phyloP scores from a whole-genome alignment of 2,329 filamentous ascomycete genomes.

The Neopestalotiopsis clavispora region DNA sequence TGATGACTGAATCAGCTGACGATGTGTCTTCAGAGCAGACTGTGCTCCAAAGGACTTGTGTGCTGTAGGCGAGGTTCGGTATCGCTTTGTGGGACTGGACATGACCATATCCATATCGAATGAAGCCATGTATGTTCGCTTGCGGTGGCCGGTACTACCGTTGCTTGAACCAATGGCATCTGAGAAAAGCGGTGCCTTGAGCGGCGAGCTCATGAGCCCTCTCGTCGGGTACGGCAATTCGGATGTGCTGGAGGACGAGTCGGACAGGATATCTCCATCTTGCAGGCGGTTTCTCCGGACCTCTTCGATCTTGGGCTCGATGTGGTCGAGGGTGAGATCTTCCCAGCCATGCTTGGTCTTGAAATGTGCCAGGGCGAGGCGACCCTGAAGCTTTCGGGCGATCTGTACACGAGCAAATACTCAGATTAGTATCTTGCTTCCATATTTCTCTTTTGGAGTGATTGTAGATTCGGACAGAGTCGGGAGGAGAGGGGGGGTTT shows the following conservation, averaged over 20 bases:
- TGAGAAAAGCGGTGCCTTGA: constrained; percentile 83
- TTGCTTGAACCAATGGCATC: constrained; percentile 77
- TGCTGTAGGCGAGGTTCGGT: constrained; percentile 68
- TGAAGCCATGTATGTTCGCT: constrained; percentile 65
- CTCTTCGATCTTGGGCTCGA: constrained; percentile 84
- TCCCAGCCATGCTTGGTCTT: constrained; percentile 97
- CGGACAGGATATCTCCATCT: constrained; percentile 78
- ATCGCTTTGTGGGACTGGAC: constrained; percentile 70
- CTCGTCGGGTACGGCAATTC: constrained; percentile 73
- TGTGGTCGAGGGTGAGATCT: constrained; percentile 82
- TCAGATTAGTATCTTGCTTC: constrained; percentile 23
- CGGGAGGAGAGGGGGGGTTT: constrained; percentile 12
- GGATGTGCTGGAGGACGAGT: constrained; percentile 84
- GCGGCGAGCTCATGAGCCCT: constrained; percentile 80
- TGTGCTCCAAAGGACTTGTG: constrained; percentile 64
- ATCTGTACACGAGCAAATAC: constrained; percentile 63
- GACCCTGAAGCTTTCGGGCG: constrained; percentile 89
- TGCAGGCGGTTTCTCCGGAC: constrained; percentile 73
- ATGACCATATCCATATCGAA: constrained; percentile 54
- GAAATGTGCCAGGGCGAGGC: constrained; percentile 93
- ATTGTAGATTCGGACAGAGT: not conserved
- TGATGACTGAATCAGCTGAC: constrained; percentile 83
- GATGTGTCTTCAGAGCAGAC: constrained; percentile 75
- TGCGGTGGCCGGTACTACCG: constrained; percentile 68
- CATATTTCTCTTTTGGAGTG: constrained; percentile 16